Percentiles rank a stretch among this genome's conserved stretches.
phyloP scores from a whole-genome alignment of 805 yeast species.

The Zygosaccharomyces pseudorouxii region DNA sequence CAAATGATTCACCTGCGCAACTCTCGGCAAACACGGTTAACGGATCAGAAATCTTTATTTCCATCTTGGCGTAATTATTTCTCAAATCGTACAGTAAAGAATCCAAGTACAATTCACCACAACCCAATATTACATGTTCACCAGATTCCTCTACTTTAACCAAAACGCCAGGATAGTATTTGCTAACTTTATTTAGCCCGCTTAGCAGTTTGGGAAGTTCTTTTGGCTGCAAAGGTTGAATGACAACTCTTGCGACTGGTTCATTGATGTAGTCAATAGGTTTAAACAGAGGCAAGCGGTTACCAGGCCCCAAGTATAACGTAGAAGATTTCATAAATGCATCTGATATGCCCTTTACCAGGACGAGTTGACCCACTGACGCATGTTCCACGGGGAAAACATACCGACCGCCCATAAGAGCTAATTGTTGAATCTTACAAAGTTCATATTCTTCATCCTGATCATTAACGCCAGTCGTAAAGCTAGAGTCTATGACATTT shows the following conservation, averaged over 20 bases:
- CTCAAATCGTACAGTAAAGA: slow-evolving; percentile 76
- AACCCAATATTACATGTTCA: slow-evolving; percentile 71
- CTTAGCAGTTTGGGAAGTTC: slow-evolving; percentile 69
- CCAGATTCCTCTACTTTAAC: slow-evolving; percentile 85
- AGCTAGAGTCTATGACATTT: slow-evolving; percentile 45
- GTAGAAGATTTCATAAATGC: slow-evolving; percentile 59
- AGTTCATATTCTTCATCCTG: slow-evolving; percentile 42
- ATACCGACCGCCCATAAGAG: slow-evolving; percentile 68
- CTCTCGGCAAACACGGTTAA: slow-evolving; percentile 77
- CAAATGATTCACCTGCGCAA: slow-evolving; percentile 56
- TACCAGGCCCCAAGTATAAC: slow-evolving; percentile 35
- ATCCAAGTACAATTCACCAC: slow-evolving; percentile 87
- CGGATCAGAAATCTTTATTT: slow-evolving; percentile 81
- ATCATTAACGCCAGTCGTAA: slow-evolving; percentile 32
- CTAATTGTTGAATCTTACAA: slow-evolving; percentile 42
- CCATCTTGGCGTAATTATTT: slow-evolving; percentile 54
- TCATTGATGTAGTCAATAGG: slow-evolving; percentile 42
- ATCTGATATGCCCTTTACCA: slow-evolving; percentile 59
- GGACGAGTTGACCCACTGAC: slow-evolving; percentile 61
- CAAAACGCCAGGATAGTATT: slow-evolving; percentile 59
- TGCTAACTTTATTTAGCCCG: slow-evolving; percentile 60
- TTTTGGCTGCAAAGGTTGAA: slow-evolving; percentile 75
- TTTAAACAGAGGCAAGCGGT: slow-evolving; percentile 21
- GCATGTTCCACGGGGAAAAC: slow-evolving; percentile 49
- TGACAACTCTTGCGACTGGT: slow-evolving; percentile 73